Conservation (phyloP, 306 rosid genomes). For the Rubus idaeus region DNA sequence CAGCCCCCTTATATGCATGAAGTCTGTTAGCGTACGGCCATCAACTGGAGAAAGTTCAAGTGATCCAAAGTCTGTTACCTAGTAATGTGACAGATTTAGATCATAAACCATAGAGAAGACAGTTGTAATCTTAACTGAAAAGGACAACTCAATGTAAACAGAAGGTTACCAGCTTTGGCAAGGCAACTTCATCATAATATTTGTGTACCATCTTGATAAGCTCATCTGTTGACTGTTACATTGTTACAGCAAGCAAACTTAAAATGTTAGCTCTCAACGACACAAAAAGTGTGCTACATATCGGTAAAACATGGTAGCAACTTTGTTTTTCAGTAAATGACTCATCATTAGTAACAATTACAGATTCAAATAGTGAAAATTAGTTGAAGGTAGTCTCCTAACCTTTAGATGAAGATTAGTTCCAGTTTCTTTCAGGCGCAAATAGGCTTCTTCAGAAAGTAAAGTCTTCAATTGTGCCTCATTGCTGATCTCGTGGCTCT, state of each 20-base stretch:
- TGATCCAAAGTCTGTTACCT: slow-evolving; percentile 90
- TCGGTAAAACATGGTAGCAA: background rate
- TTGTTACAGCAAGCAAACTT: slow-evolving; percentile 28
- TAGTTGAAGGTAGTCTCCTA: slow-evolving; percentile 16
- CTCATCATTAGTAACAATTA: background rate
- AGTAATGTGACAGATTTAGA: slow-evolving; percentile 29
- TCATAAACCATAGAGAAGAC: slow-evolving; percentile 26
- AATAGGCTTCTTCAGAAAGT: slow-evolving; percentile 62
- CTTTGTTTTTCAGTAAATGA: background rate
- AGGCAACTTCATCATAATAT: slow-evolving; percentile 81
- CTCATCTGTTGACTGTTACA: slow-evolving; percentile 70
- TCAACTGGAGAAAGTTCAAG: slow-evolving; percentile 99
- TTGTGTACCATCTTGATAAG: slow-evolving; percentile 68
- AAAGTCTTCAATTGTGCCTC: slow-evolving; percentile 53
- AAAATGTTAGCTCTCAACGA: slow-evolving; percentile 21
- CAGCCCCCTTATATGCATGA: slow-evolving; percentile 97
- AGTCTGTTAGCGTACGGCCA: slow-evolving; percentile 93
- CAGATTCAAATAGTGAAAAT: background rate
- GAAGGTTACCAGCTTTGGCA: slow-evolving; percentile 87
- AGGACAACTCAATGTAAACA: slow-evolving; percentile 5
- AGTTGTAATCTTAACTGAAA: slow-evolving; percentile 9
- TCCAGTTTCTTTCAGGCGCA: slow-evolving; percentile 70
- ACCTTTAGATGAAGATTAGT: slow-evolving; percentile 91
- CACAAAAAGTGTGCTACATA: background rate
- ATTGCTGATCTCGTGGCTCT: slow-evolving; percentile 22